Evolutionary conservation across 345 rosid species (phyloP).

Genomic region (Arabidopsis suecica): DNA sequence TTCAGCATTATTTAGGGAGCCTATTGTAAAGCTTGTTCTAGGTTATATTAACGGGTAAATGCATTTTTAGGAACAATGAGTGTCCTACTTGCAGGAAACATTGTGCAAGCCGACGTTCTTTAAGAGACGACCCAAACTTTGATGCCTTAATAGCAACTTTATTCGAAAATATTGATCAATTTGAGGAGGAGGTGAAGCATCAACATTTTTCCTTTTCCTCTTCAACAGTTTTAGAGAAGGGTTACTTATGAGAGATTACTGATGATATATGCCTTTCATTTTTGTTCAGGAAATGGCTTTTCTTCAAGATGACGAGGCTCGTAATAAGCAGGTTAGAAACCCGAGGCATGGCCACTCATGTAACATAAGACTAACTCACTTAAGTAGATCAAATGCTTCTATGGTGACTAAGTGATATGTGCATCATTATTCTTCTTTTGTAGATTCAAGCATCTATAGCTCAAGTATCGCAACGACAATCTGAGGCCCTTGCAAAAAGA

Average conservation of each 20-base stretch:
- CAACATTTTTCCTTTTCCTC: slow-evolving; percentile 13
- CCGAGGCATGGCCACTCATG: slow-evolving; percentile 10
- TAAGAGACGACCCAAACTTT: slow-evolving; percentile 92
- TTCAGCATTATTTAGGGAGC: slow-evolving; percentile 26
- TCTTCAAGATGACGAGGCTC: slow-evolving; percentile 82
- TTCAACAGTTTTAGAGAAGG: slow-evolving; percentile 6
- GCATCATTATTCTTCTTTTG: slow-evolving; percentile 23
- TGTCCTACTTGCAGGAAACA: slow-evolving; percentile 99
- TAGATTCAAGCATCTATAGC: slow-evolving; percentile 97
- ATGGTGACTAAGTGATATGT: slow-evolving; percentile 11
- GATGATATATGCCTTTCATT: slow-evolving; percentile 29
- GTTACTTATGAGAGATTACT: slow-evolving; percentile 26
- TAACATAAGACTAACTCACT: slow-evolving; percentile 8
- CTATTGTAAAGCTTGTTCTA: slow-evolving; percentile 5
- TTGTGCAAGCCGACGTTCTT: slow-evolving; percentile 95
- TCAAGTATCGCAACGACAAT: slow-evolving; percentile 74
- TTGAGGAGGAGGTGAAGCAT: slow-evolving; percentile 74
- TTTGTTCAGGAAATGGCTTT: slow-evolving; percentile 76
- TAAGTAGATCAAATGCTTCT: slow-evolving; percentile 6
- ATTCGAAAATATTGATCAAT: slow-evolving; percentile 78
- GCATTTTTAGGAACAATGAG: slow-evolving; percentile 81
- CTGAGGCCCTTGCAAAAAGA: slow-evolving; percentile 76
- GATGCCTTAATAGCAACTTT: slow-evolving; percentile 87
- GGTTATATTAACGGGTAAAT: not conserved
- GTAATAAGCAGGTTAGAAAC: slow-evolving; percentile 80